Evolutionary conservation across 805 yeast genomes (phyloP).

Genomic region (Clavispora asparagi): DNA sequence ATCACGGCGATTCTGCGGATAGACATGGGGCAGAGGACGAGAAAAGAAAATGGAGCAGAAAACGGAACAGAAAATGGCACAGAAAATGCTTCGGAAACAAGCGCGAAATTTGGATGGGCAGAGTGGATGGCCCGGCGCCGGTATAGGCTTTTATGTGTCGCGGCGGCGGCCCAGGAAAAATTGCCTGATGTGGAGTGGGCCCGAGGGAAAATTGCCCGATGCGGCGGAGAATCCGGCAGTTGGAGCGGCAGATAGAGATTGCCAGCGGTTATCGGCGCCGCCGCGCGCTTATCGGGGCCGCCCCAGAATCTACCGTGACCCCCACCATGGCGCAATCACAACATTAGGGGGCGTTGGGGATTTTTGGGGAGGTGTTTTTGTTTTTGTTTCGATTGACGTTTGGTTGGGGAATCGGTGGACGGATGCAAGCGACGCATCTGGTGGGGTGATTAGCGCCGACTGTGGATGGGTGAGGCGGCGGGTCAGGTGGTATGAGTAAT

Average conservation of each 20-base stretch:
- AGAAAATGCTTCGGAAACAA: neutral
- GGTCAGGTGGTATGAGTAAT: neutral
- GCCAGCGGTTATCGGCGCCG: too few species aligned
- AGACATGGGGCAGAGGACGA: neutral
- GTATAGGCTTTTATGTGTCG: neutral
- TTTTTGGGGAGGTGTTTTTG: too few species aligned
- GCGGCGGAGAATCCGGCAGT: too few species aligned
- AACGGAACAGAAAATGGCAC: too few species aligned
- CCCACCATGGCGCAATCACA: too few species aligned
- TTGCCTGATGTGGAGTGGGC: neutral
- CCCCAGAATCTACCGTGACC: too few species aligned
- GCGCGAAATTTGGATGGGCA: neutral
- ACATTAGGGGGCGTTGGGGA: too few species aligned
- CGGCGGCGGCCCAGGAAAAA: neutral
- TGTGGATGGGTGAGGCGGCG: neutral
- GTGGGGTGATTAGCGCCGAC: neutral
- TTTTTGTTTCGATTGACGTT: too few species aligned
- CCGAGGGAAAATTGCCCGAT: too few species aligned
- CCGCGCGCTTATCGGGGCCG: too few species aligned
- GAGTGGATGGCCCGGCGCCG: neutral
- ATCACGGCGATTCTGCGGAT: constrained; percentile 48
- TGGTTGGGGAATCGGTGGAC: too few species aligned
- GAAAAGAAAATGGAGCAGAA: neutral
- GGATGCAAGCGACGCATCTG: neutral
- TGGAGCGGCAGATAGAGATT: too few species aligned